Conservation (phyloP, 495 filamentous ascomycete species). For the Penicillium pancosmium region DNA sequence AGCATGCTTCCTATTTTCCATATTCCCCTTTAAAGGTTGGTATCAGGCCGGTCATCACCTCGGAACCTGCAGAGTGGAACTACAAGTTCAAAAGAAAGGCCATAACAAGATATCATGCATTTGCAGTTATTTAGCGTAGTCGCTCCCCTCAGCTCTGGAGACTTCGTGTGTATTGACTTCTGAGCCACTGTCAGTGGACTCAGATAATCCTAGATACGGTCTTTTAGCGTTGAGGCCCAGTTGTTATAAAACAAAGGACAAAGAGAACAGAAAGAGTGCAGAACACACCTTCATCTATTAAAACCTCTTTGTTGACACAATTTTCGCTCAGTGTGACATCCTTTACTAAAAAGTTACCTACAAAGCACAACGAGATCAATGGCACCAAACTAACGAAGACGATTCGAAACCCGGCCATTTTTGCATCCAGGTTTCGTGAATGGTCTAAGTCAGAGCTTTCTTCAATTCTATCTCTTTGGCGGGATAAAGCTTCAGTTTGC, state of each 20-base stretch:
- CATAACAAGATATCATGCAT: too few relatives aligned
- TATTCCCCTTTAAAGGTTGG: too few relatives aligned
- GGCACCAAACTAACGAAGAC: conserved; percentile 56
- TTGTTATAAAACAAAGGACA: not conserved
- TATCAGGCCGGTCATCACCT: too few relatives aligned
- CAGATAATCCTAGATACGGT: not conserved
- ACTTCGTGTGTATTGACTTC: not conserved
- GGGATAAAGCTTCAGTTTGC: too few relatives aligned
- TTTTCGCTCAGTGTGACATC: conserved; percentile 27
- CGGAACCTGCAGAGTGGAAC: too few relatives aligned
- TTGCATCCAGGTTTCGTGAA: conserved; percentile 43
- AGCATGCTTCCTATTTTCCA: too few relatives aligned
- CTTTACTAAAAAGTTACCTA: conserved; percentile 50
- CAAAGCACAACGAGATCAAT: conserved; percentile 50
- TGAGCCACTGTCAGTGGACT: not conserved
- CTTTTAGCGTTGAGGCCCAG: not conserved
- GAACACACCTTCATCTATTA: not conserved
- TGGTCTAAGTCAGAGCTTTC: conserved; percentile 32
- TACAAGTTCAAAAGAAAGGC: too few relatives aligned
- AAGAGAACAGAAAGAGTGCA: not conserved
- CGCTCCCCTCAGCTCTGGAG: too few relatives aligned
- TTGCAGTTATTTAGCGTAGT: too few relatives aligned
- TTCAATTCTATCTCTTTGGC: conserved; percentile 2
- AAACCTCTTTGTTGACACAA: not conserved
- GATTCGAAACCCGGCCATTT: conserved; percentile 46